Evolutionary conservation across 208 protist genomes (phyloP).

Genomic region (Zelonia costaricensis): DNA sequence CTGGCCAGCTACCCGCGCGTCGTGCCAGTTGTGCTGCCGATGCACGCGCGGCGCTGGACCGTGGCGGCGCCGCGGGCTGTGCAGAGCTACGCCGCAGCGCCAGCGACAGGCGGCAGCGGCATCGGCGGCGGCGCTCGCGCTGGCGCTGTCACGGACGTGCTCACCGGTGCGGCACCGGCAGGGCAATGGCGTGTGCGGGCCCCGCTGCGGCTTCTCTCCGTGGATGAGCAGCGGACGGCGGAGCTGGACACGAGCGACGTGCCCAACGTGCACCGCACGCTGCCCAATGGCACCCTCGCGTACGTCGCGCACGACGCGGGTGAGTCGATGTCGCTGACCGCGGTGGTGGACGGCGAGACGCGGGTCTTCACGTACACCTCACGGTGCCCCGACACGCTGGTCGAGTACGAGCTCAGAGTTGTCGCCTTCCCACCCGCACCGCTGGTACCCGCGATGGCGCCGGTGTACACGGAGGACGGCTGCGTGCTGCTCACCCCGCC

Average conservation of each 20-base stretch:
- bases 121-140: background rate
- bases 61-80: slow-evolving; percentile 42
- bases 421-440: slow-evolving; percentile 53
- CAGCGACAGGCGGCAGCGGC: background rate
- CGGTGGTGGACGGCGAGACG: background rate
- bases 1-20: slow-evolving; percentile 40
- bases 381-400: slow-evolving; percentile 60
- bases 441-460: slow-evolving; percentile 50
- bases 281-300: slow-evolving; percentile 66
- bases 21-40: slow-evolving; percentile 61
- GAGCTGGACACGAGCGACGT: slow-evolving; percentile 65
- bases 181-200: slow-evolving; percentile 48
- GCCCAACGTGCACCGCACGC: slow-evolving; percentile 56
- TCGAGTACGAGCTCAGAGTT: slow-evolving; percentile 60
- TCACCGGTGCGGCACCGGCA: slow-evolving; percentile 10
- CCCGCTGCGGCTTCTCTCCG: slow-evolving; percentile 55
- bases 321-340: slow-evolving; percentile 32
- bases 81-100: no score
- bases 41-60: slow-evolving; percentile 57
- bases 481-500: slow-evolving; percentile 67
- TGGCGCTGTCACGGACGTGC: background rate
- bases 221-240: slow-evolving; percentile 47
- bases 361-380: slow-evolving; percentile 41
- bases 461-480: slow-evolving; percentile 77
- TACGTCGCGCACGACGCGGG: slow-evolving; percentile 75